Evolutionary conservation across 1,284 basidiomycete genomes (phyloP).

Genomic region (Earliella scabrosa): DNA sequence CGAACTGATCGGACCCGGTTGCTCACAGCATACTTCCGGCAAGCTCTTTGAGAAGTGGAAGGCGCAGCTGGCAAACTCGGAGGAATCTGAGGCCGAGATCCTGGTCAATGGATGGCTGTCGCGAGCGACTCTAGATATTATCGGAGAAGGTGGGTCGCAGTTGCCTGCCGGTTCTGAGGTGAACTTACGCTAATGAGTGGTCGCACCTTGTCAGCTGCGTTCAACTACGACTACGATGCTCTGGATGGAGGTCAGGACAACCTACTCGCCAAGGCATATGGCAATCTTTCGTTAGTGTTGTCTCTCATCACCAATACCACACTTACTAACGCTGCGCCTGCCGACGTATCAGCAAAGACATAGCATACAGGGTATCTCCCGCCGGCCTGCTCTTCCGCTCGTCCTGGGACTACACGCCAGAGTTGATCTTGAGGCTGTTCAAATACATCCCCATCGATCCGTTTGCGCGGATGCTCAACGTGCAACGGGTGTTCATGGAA

Average conservation of each 20-base stretch:
- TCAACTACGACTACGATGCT: slow-evolving; percentile 35
- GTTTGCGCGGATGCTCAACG: slow-evolving; percentile 28
- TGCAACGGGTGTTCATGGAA: slow-evolving; percentile 20
- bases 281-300: slow-evolving; percentile 38
- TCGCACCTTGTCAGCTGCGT: slow-evolving; percentile 28
- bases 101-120: slow-evolving; percentile 30
- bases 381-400: slow-evolving; percentile 25
- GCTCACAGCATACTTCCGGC: not conserved
- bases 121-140: slow-evolving; percentile 34
- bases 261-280: slow-evolving; percentile 29
- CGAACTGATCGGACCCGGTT: not conserved
- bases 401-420: slow-evolving; percentile 31
- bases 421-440: slow-evolving; percentile 24
- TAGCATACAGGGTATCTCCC: slow-evolving; percentile 26
- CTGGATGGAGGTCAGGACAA: slow-evolving; percentile 29
- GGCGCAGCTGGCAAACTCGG: slow-evolving; percentile 4
- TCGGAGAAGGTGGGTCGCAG: slow-evolving; percentile 36
- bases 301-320: not conserved
- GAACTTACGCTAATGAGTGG: not conserved
- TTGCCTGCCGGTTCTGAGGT: too few relatives aligned
- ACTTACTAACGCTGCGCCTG: not conserved
- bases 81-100: not conserved
- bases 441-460: slow-evolving; percentile 32
- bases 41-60: slow-evolving; percentile 26
- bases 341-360: slow-evolving; percentile 3